Conservation (phyloP, 345 rosid genomes). For the Cardamine chenopodiifolia region DNA sequence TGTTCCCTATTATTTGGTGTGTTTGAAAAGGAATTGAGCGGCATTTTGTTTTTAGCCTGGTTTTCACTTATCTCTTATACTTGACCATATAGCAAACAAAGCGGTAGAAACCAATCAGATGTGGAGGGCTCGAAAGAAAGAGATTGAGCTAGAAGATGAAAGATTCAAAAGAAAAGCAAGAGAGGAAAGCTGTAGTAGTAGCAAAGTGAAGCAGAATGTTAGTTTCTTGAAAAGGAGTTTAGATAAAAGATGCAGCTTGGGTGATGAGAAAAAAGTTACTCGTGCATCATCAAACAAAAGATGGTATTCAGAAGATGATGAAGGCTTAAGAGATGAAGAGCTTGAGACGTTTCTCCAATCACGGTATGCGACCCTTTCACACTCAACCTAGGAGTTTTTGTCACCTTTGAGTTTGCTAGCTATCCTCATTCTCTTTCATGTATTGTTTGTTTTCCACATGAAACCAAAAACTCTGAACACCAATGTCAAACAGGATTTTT, state of each 20-base stretch:
- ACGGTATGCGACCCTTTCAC: constrained; percentile 49
- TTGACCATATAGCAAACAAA: constrained; percentile 63
- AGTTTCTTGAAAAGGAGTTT: constrained; percentile 38
- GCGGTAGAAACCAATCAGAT: constrained; percentile 82
- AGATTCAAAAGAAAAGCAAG: constrained; percentile 51
- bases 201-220: constrained; percentile 35
- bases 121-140: constrained; percentile 82
- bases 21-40: neutral
- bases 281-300: constrained; percentile 49
- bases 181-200: constrained; percentile 44
- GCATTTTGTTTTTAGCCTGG: neutral
- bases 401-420: constrained; percentile 11
- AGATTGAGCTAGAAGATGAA: constrained; percentile 57
- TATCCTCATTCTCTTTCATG: neutral
- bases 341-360: constrained; percentile 75
- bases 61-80: neutral
- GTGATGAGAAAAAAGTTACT: constrained; percentile 33
- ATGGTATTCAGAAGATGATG: constrained; percentile 46
- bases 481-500: too few relatives aligned
- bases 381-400: neutral
- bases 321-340: constrained; percentile 74
- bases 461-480: neutral
- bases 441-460: neutral
- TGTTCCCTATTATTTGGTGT: neutral
- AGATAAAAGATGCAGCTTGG: constrained; percentile 37